Evolutionary conservation across 106 monocot genomes (phyloP).

Genomic region (Dendrobium nobile): DNA sequence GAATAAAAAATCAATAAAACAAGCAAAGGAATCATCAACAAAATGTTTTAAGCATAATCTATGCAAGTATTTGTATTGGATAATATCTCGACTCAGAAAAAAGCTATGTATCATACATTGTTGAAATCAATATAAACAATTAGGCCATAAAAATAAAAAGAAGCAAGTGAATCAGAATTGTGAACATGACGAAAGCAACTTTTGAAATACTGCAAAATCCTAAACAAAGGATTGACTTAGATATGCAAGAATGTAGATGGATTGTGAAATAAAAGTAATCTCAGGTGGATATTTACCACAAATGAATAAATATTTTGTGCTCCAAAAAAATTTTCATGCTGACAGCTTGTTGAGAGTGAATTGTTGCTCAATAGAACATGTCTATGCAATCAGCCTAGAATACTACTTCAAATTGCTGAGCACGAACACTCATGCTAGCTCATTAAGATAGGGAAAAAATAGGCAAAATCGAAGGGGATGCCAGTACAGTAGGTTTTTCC

Average conservation of each 20-base stretch:
- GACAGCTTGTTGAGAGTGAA: neutral
- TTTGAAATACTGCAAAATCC: neutral
- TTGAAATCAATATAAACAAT: neutral
- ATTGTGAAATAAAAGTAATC: neutral
- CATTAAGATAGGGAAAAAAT: neutral
- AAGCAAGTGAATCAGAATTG: neutral
- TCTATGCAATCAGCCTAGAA: neutral
- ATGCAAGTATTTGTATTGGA: neutral
- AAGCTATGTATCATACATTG: neutral
- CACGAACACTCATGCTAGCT: neutral
- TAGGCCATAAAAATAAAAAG: neutral
- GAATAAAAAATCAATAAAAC: neutral
- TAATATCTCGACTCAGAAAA: neutral
- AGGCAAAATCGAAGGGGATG: neutral
- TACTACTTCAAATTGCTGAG: neutral
- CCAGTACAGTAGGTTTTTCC: neutral
- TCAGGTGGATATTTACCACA: neutral
- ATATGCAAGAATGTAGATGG: neutral
- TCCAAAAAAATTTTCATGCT: neutral
- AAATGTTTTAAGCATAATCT: neutral
- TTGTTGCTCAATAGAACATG: neutral
- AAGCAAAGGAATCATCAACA: neutral
- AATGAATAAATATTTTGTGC: neutral
- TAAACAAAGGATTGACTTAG: neutral
- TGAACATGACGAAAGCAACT: neutral